phyloP scores from a whole-genome alignment of 179 eudicot species.

The Beta macrorhiza region DNA sequence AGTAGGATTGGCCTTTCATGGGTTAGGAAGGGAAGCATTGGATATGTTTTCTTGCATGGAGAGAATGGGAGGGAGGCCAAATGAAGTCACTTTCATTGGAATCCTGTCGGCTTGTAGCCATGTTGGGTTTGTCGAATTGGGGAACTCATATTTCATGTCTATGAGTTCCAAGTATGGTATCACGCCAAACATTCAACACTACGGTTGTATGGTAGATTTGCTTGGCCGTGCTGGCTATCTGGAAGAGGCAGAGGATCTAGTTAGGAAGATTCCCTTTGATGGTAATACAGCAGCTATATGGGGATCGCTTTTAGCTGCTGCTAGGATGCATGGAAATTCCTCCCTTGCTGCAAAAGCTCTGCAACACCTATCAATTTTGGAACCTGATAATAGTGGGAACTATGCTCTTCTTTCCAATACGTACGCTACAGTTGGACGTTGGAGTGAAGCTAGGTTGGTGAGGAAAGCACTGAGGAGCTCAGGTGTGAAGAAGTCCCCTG shows the following conservation, averaged over 20 bases:
- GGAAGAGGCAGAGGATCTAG: conserved; percentile 46
- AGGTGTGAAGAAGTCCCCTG: conserved; percentile 42
- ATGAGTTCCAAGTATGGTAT: conserved; percentile 47
- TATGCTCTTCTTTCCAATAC: conserved; percentile 47
- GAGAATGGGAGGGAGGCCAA: conserved; percentile 41
- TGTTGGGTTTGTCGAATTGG: conserved; percentile 48
- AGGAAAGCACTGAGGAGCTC: conserved; percentile 49
- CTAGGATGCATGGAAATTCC: conserved; percentile 40
- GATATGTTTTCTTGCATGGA: conserved; percentile 52
- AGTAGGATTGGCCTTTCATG: conserved; percentile 54
- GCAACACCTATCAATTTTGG: conserved; percentile 32
- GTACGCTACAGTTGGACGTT: conserved; percentile 45
- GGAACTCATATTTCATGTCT: conserved; percentile 37
- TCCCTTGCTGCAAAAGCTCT: conserved; percentile 43
- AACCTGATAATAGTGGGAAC: conserved; percentile 56
- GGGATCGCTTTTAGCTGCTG: conserved; percentile 60
- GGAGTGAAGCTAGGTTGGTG: conserved; percentile 48
- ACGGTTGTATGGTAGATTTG: conserved; percentile 57
- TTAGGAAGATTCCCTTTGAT: conserved; percentile 41
- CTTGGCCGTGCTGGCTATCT: conserved; percentile 53
- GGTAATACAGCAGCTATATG: conserved; percentile 48
- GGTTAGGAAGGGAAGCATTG: conserved; percentile 51
- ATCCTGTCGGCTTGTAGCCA: conserved; percentile 59
- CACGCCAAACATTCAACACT: conserved; percentile 49
- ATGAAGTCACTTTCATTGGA: conserved; percentile 47